Percentiles rank a stretch among this genome's conserved stretches.
Conservation (phyloP, 371 early-diverging fungal genomes). For the Zopfochytrium polystomum region DNA sequence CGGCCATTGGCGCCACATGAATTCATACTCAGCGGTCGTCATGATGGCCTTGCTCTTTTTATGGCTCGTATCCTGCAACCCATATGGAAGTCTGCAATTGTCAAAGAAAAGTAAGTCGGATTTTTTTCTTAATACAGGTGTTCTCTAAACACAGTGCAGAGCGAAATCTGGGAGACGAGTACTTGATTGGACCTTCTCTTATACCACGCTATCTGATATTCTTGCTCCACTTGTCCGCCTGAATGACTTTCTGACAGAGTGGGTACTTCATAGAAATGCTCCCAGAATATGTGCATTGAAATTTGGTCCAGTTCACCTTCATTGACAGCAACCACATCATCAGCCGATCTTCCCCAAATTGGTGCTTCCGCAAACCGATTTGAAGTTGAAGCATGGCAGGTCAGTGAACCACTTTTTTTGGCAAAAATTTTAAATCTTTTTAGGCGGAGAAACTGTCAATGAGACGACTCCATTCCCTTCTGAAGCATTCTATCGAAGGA, state of each 20-base stretch:
- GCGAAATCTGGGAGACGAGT: constrained; percentile 2
- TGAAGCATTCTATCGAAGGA: constrained; percentile 68
- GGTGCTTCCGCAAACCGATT: constrained; percentile 17
- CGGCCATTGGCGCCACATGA: constrained; percentile 50
- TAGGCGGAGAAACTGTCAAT: constrained; percentile 71
- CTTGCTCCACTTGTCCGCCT: constrained; percentile 49
- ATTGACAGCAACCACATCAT: constrained; percentile 30
- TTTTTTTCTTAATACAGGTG: no score
- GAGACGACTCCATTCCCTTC: constrained; percentile 59
- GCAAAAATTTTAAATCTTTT: background rate
- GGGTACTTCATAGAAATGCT: background rate
- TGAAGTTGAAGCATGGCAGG: constrained; percentile 39
- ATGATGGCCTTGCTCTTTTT: constrained; percentile 76
- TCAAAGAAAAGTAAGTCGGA: constrained; percentile 48
- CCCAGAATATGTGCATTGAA: background rate
- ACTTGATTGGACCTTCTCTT: constrained; percentile 32
- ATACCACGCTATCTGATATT: constrained; percentile 37
- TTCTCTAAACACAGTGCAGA: no score
- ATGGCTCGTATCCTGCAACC: constrained; percentile 66
- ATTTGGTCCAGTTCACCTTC: constrained; percentile 12
- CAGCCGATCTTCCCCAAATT: constrained; percentile 17
- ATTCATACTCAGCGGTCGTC: constrained; percentile 58
- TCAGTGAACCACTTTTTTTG: constrained; percentile 3
- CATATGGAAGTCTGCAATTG: constrained; percentile 62
- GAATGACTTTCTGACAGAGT: constrained; percentile 50